A percentile compares a stretch with the other conserved stretches of the same genome.
These are phyloP conservation scores for Ceriops zippeliana DNA, from an alignment of 345 rosid species.

Conservation along the genomic window DNA sequence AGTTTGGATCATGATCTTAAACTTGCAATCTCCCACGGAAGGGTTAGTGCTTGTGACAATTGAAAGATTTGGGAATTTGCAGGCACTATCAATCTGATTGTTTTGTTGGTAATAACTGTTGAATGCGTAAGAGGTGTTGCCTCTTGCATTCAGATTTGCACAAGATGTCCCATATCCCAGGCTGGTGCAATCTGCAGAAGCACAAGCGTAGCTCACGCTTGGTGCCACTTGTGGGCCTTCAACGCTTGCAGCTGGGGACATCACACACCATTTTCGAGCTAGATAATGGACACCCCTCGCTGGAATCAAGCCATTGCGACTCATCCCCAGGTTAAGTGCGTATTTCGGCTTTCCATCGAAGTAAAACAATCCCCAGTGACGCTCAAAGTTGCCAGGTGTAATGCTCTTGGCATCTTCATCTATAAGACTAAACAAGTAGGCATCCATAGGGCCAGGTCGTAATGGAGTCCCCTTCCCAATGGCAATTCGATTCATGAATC, in stretches of 20 bases:
- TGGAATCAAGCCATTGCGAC: slow-evolving; percentile 32
- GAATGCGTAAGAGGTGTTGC: slow-evolving; percentile 62
- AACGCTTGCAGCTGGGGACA: slow-evolving; percentile 44
- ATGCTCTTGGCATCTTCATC: slow-evolving; percentile 28
- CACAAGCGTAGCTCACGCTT: slow-evolving; percentile 67
- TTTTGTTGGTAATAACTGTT: slow-evolving; percentile 58
- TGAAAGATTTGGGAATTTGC: slow-evolving; percentile 54
- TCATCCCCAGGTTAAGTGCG: slow-evolving; percentile 10
- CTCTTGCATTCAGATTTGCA: slow-evolving; percentile 35
- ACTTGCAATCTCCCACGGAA: slow-evolving; percentile 51
- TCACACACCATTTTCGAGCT: slow-evolving; percentile 53
- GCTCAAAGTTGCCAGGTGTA: slow-evolving; percentile 25
- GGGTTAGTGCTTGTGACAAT: slow-evolving; percentile 36
- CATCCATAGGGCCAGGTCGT: slow-evolving; percentile 19
- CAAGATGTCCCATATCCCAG: slow-evolving; percentile 62
- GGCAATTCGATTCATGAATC: slow-evolving; percentile 11
- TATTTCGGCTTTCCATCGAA: slow-evolving; percentile 25
- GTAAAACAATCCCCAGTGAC: slow-evolving; percentile 32
- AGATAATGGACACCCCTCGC: slow-evolving; percentile 46
- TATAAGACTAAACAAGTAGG: slow-evolving; percentile 22
- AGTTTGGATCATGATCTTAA: slow-evolving; percentile 49
- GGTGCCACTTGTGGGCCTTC: slow-evolving; percentile 45
- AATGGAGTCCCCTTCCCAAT: slow-evolving; percentile 21
- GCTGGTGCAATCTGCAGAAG: slow-evolving; percentile 60
- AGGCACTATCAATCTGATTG: slow-evolving; percentile 55